Conservation (phyloP, 495 filamentous ascomycete species). For the Hypoxylon trugodes region DNA sequence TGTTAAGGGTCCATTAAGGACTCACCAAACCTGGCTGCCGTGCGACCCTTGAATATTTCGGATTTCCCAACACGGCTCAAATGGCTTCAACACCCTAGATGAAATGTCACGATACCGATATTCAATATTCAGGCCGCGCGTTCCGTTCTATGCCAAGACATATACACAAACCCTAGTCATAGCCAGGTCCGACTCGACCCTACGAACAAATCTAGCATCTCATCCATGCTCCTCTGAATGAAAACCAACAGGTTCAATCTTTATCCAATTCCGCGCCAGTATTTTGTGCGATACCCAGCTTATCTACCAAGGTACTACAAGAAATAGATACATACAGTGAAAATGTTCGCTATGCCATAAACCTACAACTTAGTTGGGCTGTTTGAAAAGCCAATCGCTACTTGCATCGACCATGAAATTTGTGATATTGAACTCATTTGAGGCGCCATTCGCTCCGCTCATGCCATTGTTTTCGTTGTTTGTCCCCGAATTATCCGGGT, state of each 20-base stretch:
- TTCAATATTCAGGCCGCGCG: neutral
- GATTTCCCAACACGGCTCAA: neutral
- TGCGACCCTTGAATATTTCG: neutral
- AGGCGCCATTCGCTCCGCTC: constrained; percentile 25
- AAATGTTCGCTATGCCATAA: neutral
- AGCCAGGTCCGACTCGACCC: neutral
- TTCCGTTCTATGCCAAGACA: constrained; percentile 4
- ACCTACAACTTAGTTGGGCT: constrained; percentile 30
- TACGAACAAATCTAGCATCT: neutral
- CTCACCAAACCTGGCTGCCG: neutral
- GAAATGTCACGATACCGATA: constrained; percentile 1
- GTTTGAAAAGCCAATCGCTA: constrained; percentile 68
- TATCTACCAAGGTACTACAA: constrained; percentile 12
- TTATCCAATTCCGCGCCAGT: neutral
- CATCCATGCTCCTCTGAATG: neutral
- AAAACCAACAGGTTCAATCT: neutral
- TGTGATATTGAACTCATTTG: constrained; percentile 68
- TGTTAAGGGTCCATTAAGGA: neutral
- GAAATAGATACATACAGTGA: constrained; percentile 1
- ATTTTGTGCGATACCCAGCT: neutral
- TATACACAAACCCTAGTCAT: constrained; percentile 6
- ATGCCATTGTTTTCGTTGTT: constrained; percentile 11
- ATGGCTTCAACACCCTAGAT: neutral
- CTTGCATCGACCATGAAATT: constrained; percentile 72
- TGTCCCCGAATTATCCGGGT: constrained; percentile 21